Evolutionary conservation across 768 basidiomycete genomes (phyloP).

Genomic region (Hemileccinum impolitum): DNA sequence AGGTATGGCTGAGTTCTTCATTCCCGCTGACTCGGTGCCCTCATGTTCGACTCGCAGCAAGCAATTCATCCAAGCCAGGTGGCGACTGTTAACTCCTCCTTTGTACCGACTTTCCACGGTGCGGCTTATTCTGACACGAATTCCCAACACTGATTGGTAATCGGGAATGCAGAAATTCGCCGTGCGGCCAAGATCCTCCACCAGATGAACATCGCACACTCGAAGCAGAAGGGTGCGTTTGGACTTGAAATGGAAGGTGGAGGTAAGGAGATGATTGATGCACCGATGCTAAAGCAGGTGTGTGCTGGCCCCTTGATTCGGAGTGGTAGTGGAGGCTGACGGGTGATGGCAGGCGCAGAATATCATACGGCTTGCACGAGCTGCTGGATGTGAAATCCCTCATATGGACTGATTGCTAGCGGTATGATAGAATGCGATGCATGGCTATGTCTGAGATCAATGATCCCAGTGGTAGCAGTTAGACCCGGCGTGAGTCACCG

Average conservation of each 20-base stretch:
- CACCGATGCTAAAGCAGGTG: conserved; percentile 81
- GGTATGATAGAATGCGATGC: not conserved
- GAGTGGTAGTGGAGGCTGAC: not conserved
- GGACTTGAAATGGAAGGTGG: conserved; percentile 59
- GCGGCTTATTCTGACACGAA: conserved; percentile 6
- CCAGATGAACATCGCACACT: conserved; percentile 58
- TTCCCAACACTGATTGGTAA: not conserved
- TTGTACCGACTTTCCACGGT: conserved; percentile 74
- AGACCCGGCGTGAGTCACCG: not conserved
- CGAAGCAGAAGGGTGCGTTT: conserved; percentile 58
- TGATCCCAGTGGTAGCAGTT: no score
- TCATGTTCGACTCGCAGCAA: conserved; percentile 54
- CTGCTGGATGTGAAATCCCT: conserved; percentile 55
- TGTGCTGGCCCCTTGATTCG: not conserved
- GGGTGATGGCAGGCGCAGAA: conserved; percentile 42
- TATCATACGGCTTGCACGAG: conserved; percentile 48
- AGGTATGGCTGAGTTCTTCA: conserved; percentile 43
- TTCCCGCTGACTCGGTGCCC: not conserved
- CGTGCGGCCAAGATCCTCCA: conserved; percentile 73
- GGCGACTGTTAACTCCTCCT: conserved; percentile 70
- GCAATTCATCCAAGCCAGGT: conserved; percentile 91
- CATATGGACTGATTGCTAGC: conserved; percentile 26
- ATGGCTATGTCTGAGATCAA: not conserved
- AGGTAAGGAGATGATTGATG: conserved; percentile 82
- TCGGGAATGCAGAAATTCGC: conserved; percentile 54